Percentiles rank a stretch among this genome's conserved stretches.
Evolutionary conservation across 1,139 yeast species (phyloP).

Genomic region (Casaregolazyma suthepensis): DNA sequence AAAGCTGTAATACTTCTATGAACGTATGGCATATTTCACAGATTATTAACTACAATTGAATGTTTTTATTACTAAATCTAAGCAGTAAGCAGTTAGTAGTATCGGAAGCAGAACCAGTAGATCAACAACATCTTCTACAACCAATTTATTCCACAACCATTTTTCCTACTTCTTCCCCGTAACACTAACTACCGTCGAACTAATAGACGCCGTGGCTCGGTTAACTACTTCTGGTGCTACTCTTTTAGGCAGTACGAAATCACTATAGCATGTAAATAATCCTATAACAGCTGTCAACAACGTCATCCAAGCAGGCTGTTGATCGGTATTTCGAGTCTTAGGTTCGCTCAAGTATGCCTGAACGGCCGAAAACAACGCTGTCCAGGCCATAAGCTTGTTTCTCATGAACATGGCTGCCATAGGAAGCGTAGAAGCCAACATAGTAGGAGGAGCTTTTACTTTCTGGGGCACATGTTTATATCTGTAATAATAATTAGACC

Average conservation of each 20-base stretch:
- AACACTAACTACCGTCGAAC: constrained; percentile 9
- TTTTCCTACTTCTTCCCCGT: neutral
- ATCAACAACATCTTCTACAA: too few relatives aligned
- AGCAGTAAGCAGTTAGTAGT: too few relatives aligned
- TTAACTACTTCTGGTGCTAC: constrained; percentile 17
- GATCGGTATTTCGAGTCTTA: constrained; percentile 24
- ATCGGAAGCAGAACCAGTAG: too few relatives aligned
- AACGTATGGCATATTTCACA: too few relatives aligned
- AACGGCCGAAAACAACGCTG: constrained; percentile 46
- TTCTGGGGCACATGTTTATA: constrained; percentile 29
- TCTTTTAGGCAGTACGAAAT: constrained; percentile 31
- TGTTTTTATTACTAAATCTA: too few relatives aligned
- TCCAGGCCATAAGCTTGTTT: constrained; percentile 49
- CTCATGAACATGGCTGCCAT: constrained; percentile 59
- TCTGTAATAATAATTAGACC: constrained; percentile 5
- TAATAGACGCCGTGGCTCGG: constrained; percentile 8
- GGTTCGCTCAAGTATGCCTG: constrained; percentile 51
- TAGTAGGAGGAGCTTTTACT: constrained; percentile 20
- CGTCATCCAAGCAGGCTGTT: constrained; percentile 32
- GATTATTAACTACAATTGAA: too few relatives aligned
- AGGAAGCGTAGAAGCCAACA: constrained; percentile 51
- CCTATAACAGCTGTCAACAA: constrained; percentile 30
- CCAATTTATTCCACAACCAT: neutral
- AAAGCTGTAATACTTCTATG: too few relatives aligned
- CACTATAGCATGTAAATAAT: constrained; percentile 32